A percentile compares a stretch with the other conserved stretches of the same genome.
phyloP scores from a whole-genome alignment of 1,284 basidiomycete species.

The Neotropicomus parvogracilis region DNA sequence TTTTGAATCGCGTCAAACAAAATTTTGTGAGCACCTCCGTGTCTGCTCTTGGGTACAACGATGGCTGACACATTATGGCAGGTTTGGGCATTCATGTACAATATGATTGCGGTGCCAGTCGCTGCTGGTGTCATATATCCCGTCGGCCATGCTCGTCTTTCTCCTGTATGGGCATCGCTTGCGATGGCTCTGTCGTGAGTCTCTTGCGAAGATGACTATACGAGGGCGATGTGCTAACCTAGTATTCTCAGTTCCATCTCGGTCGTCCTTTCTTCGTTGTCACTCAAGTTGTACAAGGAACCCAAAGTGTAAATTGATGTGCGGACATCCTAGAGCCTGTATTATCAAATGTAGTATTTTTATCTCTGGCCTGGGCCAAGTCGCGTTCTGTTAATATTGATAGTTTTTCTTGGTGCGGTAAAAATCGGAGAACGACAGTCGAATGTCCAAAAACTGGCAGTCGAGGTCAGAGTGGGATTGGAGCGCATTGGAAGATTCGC shows the following conservation, averaged over 20 bases:
- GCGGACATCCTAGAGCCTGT: background rate
- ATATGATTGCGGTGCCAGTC: slow-evolving; percentile 62
- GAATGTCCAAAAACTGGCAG: slow-evolving; percentile 75
- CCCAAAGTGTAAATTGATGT: slow-evolving; percentile 22
- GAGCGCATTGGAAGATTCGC: slow-evolving; percentile 60
- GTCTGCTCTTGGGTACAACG: slow-evolving; percentile 1
- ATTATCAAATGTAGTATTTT: slow-evolving; percentile 8
- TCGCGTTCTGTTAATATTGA: slow-evolving; percentile 31
- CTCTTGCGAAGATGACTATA: background rate
- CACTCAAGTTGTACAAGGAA: slow-evolving; percentile 47
- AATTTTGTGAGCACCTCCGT: slow-evolving; percentile 57
- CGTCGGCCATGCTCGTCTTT: slow-evolving; percentile 57
- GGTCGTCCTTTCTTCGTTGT: slow-evolving; percentile 57
- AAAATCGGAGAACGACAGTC: slow-evolving; percentile 76
- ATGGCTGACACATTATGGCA: slow-evolving; percentile 27
- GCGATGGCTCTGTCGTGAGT: slow-evolving; percentile 77
- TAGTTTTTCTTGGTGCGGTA: slow-evolving; percentile 53
- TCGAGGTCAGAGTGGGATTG: slow-evolving; percentile 77
- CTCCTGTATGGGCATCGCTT: slow-evolving; percentile 80
- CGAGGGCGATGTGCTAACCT: slow-evolving; percentile 7
- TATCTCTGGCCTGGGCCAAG: slow-evolving; percentile 6
- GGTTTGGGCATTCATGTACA: slow-evolving; percentile 74
- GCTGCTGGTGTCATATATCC: slow-evolving; percentile 79
- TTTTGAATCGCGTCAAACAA: slow-evolving; percentile 65
- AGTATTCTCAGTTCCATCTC: slow-evolving; percentile 47